Base-by-base conservation (phyloP, 306 rosid genomes). In the Benincasa hispida region DNA sequence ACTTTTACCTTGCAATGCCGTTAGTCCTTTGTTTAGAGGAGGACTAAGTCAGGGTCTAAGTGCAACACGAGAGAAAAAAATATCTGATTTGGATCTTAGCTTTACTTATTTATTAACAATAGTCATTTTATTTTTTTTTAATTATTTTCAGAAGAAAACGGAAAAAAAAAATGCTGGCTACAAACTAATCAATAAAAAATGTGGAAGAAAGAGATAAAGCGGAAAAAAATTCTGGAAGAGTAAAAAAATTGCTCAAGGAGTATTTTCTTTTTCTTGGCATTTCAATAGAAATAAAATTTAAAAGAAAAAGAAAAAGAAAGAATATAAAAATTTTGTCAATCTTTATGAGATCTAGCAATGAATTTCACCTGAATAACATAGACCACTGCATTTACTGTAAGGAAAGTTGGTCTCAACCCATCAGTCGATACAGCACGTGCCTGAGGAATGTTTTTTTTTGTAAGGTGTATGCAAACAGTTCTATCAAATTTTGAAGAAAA, bases 371-470 rank as follows among this genome's bases (percentile, higher is more conserved):
- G 99, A 85, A 95, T 60, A 56, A 88, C 87, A 84, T 95, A 95
- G 81, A 95, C 93, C 45, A 91, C 90, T 0, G 92, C 92, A 82
- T 95, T 95, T 62, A 92, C 87, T 0, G 90, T 75, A 75, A 85
- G 81, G 90, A 95, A 95, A 79, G 96, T 90, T 70, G 97, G 98
- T 83, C 98, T 89, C 69, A 95, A 82, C 73, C 99, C 96, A 81
- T 95, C 99, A 0, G 98, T 95, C 24, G 99, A 92, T 76, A 83
- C 93, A 55, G 99, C 91, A 6, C 99, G 97, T 51, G 99, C 99
- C 98, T 95, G 90, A 72, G 9, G 59, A 72, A 27, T 17, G 13
- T 28, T 10, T 11, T 41, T n/a, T 72, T 45, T 72, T 19, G 42
- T 72, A 19, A 72, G 60, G 41, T 47, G 8, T 18, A 72, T 9